phyloP scores from a whole-genome alignment of 2,329 filamentous ascomycete genomes.

The Aspergillus fructus region DNA sequence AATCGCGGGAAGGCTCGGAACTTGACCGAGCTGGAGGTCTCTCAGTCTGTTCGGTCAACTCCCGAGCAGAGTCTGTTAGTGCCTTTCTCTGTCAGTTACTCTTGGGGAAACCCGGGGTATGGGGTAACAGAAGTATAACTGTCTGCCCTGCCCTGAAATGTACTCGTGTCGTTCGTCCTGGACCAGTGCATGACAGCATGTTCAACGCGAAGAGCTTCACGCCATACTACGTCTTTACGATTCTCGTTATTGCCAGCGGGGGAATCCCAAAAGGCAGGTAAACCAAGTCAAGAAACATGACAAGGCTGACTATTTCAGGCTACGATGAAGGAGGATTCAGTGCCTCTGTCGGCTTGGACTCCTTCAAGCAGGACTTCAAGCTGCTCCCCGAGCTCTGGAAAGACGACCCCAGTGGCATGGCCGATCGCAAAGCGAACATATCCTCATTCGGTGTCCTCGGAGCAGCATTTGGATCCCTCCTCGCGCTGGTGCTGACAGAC shows the following conservation, averaged over 20 bases:
- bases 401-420: conserved; percentile 44
- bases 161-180: neutral
- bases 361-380: conserved; percentile 52
- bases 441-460: conserved; percentile 57
- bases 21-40: no score
- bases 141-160: no score
- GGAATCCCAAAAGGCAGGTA: conserved; percentile 50
- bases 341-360: conserved; percentile 48
- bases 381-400: conserved; percentile 46
- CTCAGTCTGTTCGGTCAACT: neutral
- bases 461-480: conserved; percentile 53
- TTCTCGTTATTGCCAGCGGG: conserved; percentile 51
- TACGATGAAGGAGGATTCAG: conserved; percentile 61
- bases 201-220: conserved; percentile 27
- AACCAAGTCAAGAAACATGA: no score
- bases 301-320: conserved; percentile 32
- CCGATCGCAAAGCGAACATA: conserved; percentile 54
- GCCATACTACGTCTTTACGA: conserved; percentile 48
- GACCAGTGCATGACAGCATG: conserved; percentile 4
- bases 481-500: conserved; percentile 51
- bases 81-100: no score
- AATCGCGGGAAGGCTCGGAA: no score
- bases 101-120: neutral
- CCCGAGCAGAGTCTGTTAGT: neutral
- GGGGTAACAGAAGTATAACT: no score